Evolutionary conservation across 768 basidiomycete genomes (phyloP), one percentile per base, ranked within the genome.

Genomic region (Mycena sanguinolenta): DNA sequence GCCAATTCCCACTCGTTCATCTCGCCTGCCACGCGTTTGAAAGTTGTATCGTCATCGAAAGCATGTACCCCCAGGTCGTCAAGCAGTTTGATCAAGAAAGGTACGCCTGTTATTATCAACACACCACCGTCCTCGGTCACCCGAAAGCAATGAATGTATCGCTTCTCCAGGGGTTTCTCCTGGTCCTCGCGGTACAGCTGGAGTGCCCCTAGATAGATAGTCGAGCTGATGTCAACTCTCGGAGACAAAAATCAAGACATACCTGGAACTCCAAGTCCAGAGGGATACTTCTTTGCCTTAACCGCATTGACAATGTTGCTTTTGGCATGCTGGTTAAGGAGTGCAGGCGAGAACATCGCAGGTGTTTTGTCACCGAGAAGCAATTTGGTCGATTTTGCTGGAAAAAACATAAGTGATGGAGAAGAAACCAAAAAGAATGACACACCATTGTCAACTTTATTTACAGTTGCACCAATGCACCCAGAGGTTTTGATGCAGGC

Each of bases 101-200:
- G 50, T 30, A 61, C 17, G 9, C 21, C 44, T 4, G 44, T 46
- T 4, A 46, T 46, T 17, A 46, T 46, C 19, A 46, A 9, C 2
- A 32, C 54, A 19, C 75, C 71, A 8, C 72, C 73, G 49, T 58
- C 58, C 10, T 30, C 19, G 2, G 54, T 72, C 6, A 32, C 63
- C 6, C 53, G 50, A 30, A 62, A 58, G 12, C 34, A 69, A 58
- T 74, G 77, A 63, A 72, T 71, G 39, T 74, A 80, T 72, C 32
- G 46, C 69, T 65, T 71, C 58, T 67, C 49, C 1, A 78, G 72
- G n/a, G 80, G 76, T 74, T 77, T 78, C 27, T 77, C 75, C 61
- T 62, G 2, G 75, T 46, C 44, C 4, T 21, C 21, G 44, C 21
- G 17, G n/a, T 21, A 46, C 3, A 46, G 44, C 44, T 46, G 44